Conservation (phyloP, 148 eudicot species). For the Nyssa sinensis region DNA sequence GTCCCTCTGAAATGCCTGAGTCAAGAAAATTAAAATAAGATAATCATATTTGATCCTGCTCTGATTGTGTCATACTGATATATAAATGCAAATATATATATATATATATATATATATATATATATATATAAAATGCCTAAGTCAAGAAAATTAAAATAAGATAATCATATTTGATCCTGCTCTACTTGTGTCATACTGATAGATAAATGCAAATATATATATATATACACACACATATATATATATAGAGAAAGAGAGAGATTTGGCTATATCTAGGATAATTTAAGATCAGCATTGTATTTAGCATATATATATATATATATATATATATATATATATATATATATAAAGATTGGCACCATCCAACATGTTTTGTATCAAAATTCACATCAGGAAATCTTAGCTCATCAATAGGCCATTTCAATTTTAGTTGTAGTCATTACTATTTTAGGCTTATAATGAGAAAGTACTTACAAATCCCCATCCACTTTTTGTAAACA, state of each 20-base stretch:
- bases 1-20: conserved; percentile 75
- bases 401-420: too few relatives aligned
- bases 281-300: not conserved
- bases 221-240: too few relatives aligned
- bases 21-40: not conserved
- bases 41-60: not conserved
- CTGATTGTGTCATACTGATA: not conserved
- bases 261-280: not conserved
- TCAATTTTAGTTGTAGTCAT: too few relatives aligned
- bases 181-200: not conserved
- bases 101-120: too few relatives aligned
- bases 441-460: not conserved
- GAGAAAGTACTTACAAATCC: conserved; percentile 76
- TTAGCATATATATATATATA: not conserved
- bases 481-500: conserved; percentile 85
- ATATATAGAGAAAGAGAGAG: not conserved
- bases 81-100: too few relatives aligned
- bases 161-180: too few relatives aligned
- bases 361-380: not conserved
- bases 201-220: too few relatives aligned
- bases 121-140: too few relatives aligned
- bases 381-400: too few relatives aligned
- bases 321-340: too few relatives aligned
- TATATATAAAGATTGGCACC: too few relatives aligned
- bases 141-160: too few relatives aligned